Conservation (phyloP, 2,329 filamentous ascomycete genomes). For the Westerdykella aurantiaca region DNA sequence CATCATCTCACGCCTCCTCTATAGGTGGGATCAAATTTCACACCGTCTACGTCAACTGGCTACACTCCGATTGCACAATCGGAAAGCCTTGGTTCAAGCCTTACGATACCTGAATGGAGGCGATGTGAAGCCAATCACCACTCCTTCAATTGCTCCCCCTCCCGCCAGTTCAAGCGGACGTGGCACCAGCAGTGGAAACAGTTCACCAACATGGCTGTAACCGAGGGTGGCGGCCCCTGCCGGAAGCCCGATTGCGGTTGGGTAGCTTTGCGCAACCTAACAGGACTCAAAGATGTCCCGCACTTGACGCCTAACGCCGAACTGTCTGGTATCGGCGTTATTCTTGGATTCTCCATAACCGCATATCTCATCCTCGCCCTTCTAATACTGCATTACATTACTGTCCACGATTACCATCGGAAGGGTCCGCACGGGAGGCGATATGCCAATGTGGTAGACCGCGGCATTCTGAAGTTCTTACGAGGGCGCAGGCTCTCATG, state of each 20-base stretch:
- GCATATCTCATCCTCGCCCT: constrained; percentile 20
- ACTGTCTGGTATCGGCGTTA: constrained; percentile 21
- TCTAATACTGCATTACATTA: constrained; percentile 14
- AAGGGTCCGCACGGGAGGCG: constrained; percentile 1
- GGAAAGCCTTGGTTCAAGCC: no score
- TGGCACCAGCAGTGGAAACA: no score
- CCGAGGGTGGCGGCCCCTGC: constrained; percentile 5
- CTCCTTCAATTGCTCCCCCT: no score
- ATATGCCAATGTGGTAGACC: constrained; percentile 14
- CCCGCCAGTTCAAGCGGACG: no score
- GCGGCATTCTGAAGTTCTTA: constrained; percentile 10
- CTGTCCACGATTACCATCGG: constrained; percentile 10
- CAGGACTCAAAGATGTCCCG: constrained; percentile 7
- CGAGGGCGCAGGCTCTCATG: constrained; percentile 12
- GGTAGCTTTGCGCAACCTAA: constrained; percentile 12
- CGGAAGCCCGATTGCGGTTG: constrained; percentile 15
- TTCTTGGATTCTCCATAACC: constrained; percentile 22
- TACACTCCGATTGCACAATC: no score
- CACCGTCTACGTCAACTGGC: no score
- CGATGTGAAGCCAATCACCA: no score
- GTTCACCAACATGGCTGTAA: no score
- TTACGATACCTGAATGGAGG: no score
- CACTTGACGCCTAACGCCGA: constrained; percentile 16
- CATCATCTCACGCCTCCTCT: no score
- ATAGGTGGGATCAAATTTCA: no score